Conservation (phyloP, 2,329 filamentous ascomycete genomes). For the Xylaria sp. region DNA sequence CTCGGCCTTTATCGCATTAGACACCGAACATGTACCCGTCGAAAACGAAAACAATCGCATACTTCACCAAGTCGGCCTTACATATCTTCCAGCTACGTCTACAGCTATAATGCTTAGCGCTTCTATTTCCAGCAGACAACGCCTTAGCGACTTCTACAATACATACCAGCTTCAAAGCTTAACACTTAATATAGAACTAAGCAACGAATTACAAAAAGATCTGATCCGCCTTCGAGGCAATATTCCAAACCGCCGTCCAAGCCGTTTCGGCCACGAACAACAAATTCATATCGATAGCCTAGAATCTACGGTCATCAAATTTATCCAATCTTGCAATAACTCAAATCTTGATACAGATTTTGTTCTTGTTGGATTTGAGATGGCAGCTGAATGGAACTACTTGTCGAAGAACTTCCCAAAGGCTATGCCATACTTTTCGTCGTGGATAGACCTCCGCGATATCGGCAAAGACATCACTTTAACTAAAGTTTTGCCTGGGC, state of each 20-base stretch:
- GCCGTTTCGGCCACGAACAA: not conserved
- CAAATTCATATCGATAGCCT: slow-evolving; percentile 5
- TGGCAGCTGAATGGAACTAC: slow-evolving; percentile 15
- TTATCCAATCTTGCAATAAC: slow-evolving; percentile 2
- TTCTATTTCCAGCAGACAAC: not conserved
- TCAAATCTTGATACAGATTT: slow-evolving; percentile 3
- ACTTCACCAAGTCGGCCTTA: slow-evolving; percentile 14
- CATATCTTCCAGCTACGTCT: slow-evolving; percentile 8
- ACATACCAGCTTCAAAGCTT: slow-evolving; percentile 2
- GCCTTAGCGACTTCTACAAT: slow-evolving; percentile 2
- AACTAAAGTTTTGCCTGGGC: slow-evolving; percentile 2
- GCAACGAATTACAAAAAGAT: slow-evolving; percentile 5
- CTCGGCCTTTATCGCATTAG: slow-evolving; percentile 15
- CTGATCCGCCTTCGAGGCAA: not conserved
- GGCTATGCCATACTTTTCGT: slow-evolving; percentile 8
- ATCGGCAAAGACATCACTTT: slow-evolving; percentile 6
- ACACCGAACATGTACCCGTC: slow-evolving; percentile 11
- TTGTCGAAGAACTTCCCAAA: slow-evolving; percentile 1
- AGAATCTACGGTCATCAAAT: not conserved
- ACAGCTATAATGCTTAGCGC: not conserved
- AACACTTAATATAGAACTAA: slow-evolving; percentile 12
- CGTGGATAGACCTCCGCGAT: slow-evolving; percentile 17
- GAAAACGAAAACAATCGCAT: no score
- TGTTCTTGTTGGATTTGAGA: slow-evolving; percentile 15
- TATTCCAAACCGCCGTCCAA: slow-evolving; percentile 8